Conservation (phyloP, 345 rosid genomes). For the Excoecaria agallocha region DNA sequence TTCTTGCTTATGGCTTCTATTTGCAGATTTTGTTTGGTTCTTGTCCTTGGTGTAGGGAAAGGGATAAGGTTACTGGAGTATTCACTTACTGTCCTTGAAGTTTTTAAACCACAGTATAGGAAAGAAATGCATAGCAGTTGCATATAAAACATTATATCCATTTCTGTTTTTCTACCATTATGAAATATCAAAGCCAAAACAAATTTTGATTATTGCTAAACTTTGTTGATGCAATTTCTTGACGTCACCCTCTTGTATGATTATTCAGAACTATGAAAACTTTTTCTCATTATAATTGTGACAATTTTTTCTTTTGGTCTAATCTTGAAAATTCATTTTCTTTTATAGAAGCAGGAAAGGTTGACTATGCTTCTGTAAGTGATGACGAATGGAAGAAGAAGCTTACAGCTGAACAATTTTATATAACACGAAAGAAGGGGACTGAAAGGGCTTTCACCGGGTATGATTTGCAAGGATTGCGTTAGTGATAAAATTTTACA, state of each 20-base stretch:
- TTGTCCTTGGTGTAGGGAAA: not conserved
- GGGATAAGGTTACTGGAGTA: not conserved
- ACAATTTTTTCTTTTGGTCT: not conserved
- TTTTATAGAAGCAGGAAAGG: slow-evolving; percentile 39
- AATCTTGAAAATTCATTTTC: slow-evolving; percentile 7
- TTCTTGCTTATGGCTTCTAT: not conserved
- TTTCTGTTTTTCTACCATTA: not conserved
- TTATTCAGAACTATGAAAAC: not conserved
- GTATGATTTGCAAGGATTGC: slow-evolving; percentile 36
- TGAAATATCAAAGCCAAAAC: not conserved
- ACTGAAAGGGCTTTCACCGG: slow-evolving; percentile 93
- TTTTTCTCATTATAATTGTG: not conserved
- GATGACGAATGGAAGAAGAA: slow-evolving; percentile 73
- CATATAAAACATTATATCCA: not conserved
- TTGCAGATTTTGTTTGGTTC: not conserved
- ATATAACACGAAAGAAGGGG: slow-evolving; percentile 75
- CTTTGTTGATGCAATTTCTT: not conserved
- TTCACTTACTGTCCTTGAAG: not conserved
- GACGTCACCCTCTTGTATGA: not conserved
- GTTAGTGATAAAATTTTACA: too few species aligned
- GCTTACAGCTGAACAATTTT: slow-evolving; percentile 68
- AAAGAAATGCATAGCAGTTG: not conserved
- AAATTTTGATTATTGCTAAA: not conserved
- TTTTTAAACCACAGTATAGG: not conserved
- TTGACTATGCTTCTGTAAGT: slow-evolving; percentile 41